Percentiles rank a stretch among this genome's conserved stretches.
These are phyloP conservation scores for Cucumis hystrix DNA, from an alignment of 306 rosid genomes.

Conservation along the genomic window DNA sequence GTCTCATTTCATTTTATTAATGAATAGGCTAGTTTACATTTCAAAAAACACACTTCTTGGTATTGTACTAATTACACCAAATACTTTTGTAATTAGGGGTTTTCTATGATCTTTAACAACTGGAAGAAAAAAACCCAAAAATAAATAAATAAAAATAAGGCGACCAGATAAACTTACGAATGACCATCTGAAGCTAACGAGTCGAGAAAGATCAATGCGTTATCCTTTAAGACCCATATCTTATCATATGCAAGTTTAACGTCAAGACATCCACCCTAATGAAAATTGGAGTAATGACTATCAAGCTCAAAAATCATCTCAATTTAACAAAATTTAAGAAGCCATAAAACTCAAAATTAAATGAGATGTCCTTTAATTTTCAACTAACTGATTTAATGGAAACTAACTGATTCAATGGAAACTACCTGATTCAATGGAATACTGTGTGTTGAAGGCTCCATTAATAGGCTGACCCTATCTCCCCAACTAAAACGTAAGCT, in stretches of 20 bases:
- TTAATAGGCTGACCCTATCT: conserved; percentile 38
- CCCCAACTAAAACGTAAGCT: conserved; percentile 38
- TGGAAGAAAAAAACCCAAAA: not conserved
- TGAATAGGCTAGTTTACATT: no score
- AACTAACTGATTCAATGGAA: conserved; percentile 34
- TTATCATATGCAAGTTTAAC: conserved; percentile 54
- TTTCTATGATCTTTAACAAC: no score
- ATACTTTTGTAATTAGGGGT: no score
- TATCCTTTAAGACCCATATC: conserved; percentile 80
- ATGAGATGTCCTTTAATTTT: not conserved
- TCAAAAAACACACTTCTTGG: no score
- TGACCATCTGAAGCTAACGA: conserved; percentile 23
- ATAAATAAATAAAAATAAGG: not conserved
- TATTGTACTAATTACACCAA: no score
- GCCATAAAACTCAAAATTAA: conserved; percentile 4
- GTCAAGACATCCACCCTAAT: conserved; percentile 75
- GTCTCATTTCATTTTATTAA: no score
- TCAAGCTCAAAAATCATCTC: conserved; percentile 5
- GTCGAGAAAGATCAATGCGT: conserved; percentile 44
- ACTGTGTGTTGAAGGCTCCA: conserved; percentile 47
- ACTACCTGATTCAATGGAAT: conserved; percentile 40
- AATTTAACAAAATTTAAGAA: not conserved
- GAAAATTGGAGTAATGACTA: conserved; percentile 19
- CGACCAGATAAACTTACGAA: conserved; percentile 28
- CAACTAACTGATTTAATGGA: conserved; percentile 32